Base-by-base conservation (phyloP, 2,329 filamentous ascomycete species). In the Aspergillus awamori region DNA sequence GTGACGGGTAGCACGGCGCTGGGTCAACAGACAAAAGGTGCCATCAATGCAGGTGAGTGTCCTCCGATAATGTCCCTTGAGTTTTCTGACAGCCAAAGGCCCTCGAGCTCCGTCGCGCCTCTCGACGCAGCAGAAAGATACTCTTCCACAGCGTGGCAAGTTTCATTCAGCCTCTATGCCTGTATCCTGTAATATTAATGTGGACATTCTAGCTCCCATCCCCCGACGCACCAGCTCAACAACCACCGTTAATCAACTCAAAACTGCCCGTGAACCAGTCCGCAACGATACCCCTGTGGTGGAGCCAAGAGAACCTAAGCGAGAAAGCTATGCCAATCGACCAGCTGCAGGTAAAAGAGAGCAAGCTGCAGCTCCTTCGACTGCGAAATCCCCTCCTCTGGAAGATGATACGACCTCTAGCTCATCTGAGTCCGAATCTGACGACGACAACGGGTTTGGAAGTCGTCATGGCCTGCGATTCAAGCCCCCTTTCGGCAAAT, bases 1-100 rank as follows among this genome's bases (percentile, higher is more conserved):
- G 70, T 76, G 5, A 76, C 79, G 10, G 79, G 75, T 8, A 81
- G 79, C 56, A 66, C 69, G 24, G 76, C 77, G 26, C 65, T 78
- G 4, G 75, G 72, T 8, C 74, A 78, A 41, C 59, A 72, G 4
- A 70, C 74, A 65, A 67, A 63, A 22, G 33, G 45, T 8, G 33
- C 57, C 13, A 53, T 60, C 20, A 55, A 30, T 51, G 38, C 53
- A 17, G 60, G 51, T 55, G 43, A 26, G 62, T 15, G 8, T 30
- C 4, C 15, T 10, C 15, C 8, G 11, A 3, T 26, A 4, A 28
- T 15, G 1, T 36, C 5, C 5, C 13, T n/a, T 33, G 38, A 22
- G 13, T 20, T 17, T 39, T n/a, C 36, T 53, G n/a, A 53, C 24
- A 28, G 30, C 13, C n/a, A 6, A 48, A 79, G 78, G 72, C 33